phyloP scores from a whole-genome alignment of 2,329 filamentous ascomycete species.

The Neodidymelliopsis sp. region DNA sequence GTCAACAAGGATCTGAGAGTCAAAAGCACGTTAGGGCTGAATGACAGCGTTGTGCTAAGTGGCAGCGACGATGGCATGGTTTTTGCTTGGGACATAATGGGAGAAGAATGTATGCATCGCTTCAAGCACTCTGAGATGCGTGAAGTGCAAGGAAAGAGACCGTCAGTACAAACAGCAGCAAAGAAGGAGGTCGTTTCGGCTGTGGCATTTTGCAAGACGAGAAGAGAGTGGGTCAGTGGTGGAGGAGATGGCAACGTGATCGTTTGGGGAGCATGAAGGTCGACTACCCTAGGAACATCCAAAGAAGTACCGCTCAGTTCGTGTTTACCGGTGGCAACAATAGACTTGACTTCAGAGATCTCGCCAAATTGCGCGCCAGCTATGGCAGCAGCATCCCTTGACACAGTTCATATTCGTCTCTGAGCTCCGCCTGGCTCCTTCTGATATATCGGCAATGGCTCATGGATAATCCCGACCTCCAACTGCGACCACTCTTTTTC shows the following conservation, averaged over 20 bases:
- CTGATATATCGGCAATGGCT: constrained; percentile 21
- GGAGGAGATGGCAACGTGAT: constrained; percentile 57
- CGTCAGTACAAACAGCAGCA: constrained; percentile 42
- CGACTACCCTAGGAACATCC: background rate
- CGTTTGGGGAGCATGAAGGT: constrained; percentile 42
- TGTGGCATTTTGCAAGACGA: constrained; percentile 56
- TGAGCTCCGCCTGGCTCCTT: constrained; percentile 1
- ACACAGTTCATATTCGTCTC: background rate
- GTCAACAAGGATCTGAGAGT: constrained; percentile 76
- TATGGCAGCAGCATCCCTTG: background rate
- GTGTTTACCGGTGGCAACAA: too few relatives aligned
- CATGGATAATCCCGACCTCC: constrained; percentile 16
- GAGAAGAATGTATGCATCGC: constrained; percentile 70
- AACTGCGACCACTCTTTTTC: constrained; percentile 10
- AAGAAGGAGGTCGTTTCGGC: constrained; percentile 58
- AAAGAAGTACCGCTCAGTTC: too few relatives aligned
- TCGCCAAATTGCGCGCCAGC: too few relatives aligned
- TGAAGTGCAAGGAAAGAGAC: constrained; percentile 28
- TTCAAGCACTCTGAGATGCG: constrained; percentile 57
- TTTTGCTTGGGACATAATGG: constrained; percentile 85
- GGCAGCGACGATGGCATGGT: constrained; percentile 81
- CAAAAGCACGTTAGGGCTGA: constrained; percentile 75
- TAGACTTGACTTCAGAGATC: background rate
- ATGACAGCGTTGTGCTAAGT: constrained; percentile 78
- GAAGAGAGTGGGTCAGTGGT: constrained; percentile 58